Percentiles rank a stretch among this genome's conserved stretches.
phyloP scores from a whole-genome alignment of 306 rosid species.

The Pueraria montana region DNA sequence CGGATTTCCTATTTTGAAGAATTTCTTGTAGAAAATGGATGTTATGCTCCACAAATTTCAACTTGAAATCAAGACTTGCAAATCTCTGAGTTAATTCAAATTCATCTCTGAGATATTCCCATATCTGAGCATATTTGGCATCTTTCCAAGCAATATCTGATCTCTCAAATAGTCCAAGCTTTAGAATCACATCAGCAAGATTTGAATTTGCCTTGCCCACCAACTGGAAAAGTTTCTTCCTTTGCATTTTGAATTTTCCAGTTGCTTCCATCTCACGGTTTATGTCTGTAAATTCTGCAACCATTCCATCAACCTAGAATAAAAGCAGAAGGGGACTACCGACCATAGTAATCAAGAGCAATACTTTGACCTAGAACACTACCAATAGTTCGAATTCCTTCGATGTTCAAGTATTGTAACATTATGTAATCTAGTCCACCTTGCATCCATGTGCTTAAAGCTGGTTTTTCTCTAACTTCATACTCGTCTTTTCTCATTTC shows the following conservation, averaged over 20 bases:
- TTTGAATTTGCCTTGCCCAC: too few relatives aligned
- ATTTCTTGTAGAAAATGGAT: constrained; percentile 98
- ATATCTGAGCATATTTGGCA: constrained; percentile 98
- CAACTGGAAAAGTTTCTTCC: too few relatives aligned
- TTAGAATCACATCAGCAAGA: too few relatives aligned
- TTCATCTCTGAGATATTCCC: constrained; percentile 98
- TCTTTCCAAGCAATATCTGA: constrained; percentile 99
- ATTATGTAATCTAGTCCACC: constrained; percentile 98
- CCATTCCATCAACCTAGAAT: too few relatives aligned
- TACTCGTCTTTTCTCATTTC: constrained; percentile 99
- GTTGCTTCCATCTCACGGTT: too few relatives aligned
- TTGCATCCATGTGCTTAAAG: constrained; percentile 91
- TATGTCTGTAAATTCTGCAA: too few relatives aligned
- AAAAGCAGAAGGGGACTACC: too few relatives aligned
- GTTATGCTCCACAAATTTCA: constrained; percentile 99
- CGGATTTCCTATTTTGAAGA: constrained; percentile 96
- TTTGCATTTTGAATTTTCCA: too few relatives aligned
- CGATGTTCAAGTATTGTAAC: too few relatives aligned
- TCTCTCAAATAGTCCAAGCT: too few relatives aligned
- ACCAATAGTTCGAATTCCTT: constrained; percentile 93
- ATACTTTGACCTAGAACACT: constrained; percentile 98
- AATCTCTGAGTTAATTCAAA: constrained; percentile 95
- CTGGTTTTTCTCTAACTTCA: constrained; percentile 87
- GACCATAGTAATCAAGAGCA: constrained; percentile 95
- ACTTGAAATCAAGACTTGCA: constrained; percentile 95